Evolutionary conservation across 805 yeast genomes (phyloP).

Genomic region (Cyberlindnera mississippiensis): DNA sequence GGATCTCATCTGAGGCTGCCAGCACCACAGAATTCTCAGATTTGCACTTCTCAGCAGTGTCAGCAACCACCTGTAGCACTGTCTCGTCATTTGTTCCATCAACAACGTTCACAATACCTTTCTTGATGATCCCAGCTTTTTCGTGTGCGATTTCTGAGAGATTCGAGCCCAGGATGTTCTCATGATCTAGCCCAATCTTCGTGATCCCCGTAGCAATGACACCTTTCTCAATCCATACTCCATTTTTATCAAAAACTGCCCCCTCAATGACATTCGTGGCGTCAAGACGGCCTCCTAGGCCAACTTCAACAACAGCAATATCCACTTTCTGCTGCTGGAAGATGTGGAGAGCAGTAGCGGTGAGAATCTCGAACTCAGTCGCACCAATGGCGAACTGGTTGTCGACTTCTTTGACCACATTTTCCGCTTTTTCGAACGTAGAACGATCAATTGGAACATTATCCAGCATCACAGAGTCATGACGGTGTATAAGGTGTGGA

Average conservation of each 20-base stretch:
- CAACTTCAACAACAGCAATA: constrained; percentile 88
- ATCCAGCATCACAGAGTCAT: constrained; percentile 73
- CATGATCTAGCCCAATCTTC: constrained; percentile 85
- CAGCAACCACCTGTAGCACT: constrained; percentile 45
- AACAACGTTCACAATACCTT: constrained; percentile 51
- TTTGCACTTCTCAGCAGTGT: constrained; percentile 32
- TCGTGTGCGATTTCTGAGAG: constrained; percentile 63
- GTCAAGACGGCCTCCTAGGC: constrained; percentile 86
- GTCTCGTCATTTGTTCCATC: constrained; percentile 60
- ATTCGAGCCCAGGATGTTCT: constrained; percentile 65
- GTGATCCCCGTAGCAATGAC: constrained; percentile 71
- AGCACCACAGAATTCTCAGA: constrained; percentile 28
- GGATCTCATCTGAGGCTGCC: constrained; percentile 20
- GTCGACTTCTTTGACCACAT: constrained; percentile 40
- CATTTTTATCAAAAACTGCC: constrained; percentile 12
- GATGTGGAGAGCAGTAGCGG: constrained; percentile 80
- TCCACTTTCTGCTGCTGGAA: constrained; percentile 59
- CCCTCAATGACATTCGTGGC: constrained; percentile 73
- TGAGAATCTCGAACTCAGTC: constrained; percentile 83
- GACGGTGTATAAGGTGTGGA: constrained; percentile 72
- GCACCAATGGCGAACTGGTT: constrained; percentile 48
- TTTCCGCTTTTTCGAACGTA: constrained; percentile 44
- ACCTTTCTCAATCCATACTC: constrained; percentile 26
- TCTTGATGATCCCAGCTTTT: constrained; percentile 84
- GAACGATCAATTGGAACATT: constrained; percentile 47